phyloP scores from a whole-genome alignment of 345 rosid genomes.

The Gynandropsis gynandra region DNA sequence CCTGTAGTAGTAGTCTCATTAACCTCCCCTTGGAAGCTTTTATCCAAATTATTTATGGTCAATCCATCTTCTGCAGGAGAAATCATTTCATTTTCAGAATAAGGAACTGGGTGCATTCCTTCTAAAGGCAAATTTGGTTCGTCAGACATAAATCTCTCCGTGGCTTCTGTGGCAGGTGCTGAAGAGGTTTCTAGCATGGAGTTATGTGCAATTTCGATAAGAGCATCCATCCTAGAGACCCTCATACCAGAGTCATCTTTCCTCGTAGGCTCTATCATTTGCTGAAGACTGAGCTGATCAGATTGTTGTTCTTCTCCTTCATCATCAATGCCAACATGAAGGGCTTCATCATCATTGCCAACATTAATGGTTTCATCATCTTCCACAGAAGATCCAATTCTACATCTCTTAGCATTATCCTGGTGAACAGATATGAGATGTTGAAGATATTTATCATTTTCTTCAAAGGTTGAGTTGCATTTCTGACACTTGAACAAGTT shows the following conservation, averaged over 20 bases:
- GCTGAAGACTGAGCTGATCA: constrained; percentile 29
- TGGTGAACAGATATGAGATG: constrained; percentile 67
- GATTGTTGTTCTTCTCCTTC: constrained; percentile 53
- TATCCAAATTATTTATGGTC: constrained; percentile 22
- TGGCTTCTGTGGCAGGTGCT: constrained; percentile 26
- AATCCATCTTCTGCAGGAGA: constrained; percentile 26
- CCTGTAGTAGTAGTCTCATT: constrained; percentile 18
- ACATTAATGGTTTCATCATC: constrained; percentile 68
- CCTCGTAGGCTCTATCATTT: constrained; percentile 27
- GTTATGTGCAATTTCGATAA: constrained; percentile 78
- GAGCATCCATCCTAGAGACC: constrained; percentile 76
- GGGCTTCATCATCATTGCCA: constrained; percentile 65
- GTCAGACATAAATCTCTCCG: constrained; percentile 23
- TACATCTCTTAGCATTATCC: constrained; percentile 52
- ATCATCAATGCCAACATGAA: constrained; percentile 67
- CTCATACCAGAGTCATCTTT: constrained; percentile 35
- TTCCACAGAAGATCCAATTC: constrained; percentile 68
- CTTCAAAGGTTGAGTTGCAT: constrained; percentile 58
- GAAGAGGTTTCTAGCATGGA: constrained; percentile 46
- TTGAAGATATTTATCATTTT: constrained; percentile 55
- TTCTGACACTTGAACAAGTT: constrained; percentile 66
- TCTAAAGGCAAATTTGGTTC: constrained; percentile 24
- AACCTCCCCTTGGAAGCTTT: constrained; percentile 23
- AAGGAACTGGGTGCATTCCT: constrained; percentile 27
- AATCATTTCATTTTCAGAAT: constrained; percentile 32